Evolutionary conservation across 75 land plant genomes (phyloP).

Genomic region (Azolla pinnata): DNA sequence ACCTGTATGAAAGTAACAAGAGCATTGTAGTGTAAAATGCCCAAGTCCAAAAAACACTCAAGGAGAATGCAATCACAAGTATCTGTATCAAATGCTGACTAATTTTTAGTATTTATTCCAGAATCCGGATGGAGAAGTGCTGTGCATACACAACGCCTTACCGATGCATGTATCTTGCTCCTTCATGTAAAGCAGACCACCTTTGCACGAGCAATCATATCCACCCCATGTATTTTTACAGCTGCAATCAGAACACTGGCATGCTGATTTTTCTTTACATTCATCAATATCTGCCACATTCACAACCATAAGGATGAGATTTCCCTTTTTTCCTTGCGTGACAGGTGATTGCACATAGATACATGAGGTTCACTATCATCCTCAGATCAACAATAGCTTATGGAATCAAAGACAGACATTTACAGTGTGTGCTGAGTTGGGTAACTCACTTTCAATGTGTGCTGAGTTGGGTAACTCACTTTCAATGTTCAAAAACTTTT

Average conservation of each 20-base stretch:
- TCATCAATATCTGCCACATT: constrained; percentile 60
- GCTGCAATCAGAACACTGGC: constrained; percentile 72
- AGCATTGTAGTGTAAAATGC: too few relatives aligned
- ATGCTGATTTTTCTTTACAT: constrained; percentile 62
- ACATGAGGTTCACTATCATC: neutral
- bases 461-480: too few relatives aligned
- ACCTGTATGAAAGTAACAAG: constrained; percentile 22
- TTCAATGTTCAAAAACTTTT: too few relatives aligned
- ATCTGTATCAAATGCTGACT: too few relatives aligned
- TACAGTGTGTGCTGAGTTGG: too few relatives aligned
- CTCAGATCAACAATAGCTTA: neutral
- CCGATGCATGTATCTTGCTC: constrained; percentile 82
- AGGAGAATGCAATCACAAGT: too few relatives aligned
- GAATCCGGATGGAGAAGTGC: too few relatives aligned
- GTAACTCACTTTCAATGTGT: too few relatives aligned
- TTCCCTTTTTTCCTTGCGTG: neutral
- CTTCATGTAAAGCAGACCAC: constrained; percentile 57
- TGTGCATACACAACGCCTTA: constrained; percentile 15
- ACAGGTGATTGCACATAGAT: neutral
- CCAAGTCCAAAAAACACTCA: neutral
- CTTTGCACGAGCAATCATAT: constrained; percentile 64
- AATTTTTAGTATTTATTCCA: too few relatives aligned
- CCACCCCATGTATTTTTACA: constrained; percentile 71
- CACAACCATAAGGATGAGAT: neutral
- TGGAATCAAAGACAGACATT: too few relatives aligned